Evolutionary conservation across 2,329 filamentous ascomycete genomes (phyloP), one percentile per base, ranked within the genome.

Genomic region (Aureobasidium namibiae): DNA sequence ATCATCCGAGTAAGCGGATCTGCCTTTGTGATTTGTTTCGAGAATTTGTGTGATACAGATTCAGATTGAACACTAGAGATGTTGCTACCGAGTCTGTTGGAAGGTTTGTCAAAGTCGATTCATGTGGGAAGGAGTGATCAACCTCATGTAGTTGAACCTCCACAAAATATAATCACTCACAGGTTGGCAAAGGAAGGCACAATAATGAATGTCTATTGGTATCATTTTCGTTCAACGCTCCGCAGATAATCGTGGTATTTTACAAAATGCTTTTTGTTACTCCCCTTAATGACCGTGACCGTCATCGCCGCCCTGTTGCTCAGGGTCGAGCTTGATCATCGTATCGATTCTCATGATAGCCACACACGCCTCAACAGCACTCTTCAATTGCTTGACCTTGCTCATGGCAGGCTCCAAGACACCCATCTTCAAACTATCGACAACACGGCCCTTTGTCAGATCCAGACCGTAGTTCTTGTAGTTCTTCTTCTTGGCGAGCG

Each of bases 291-390:
- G 70, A 44, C 71, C 74, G 69, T 74, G 74, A 50, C 72, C 71
- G 65, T 94, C 89, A 76, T 95, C 88, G 66, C 84, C 84, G 4
- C 75, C 82, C 70, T 82, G 81, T 79, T 87, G 83, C 79, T 96
- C 91, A 18, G 92, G 92, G 80, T 99, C 94, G 74, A 99, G 79
- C 80, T 95, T 95, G 78, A 99, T 97, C 76, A 99, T 81, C 65
- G 94, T 97, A 79, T 99, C 94, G 72, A 99, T 99, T 70, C 94
- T 85, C 94, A 99, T 97, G 73, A 99, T 97, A 71, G 91, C 89
- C 75, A 99, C 95, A 75, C 94, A 97, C 59, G 94, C 94, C 78
- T 99, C 94, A 52, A 99, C 94, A 29, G 94, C 94, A 76, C 89
- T 95, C 87, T 99, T 99, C 71, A 99, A 80, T 80, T 97, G 94